A percentile compares a stretch with the other conserved stretches of the same genome.
phyloP scores from a whole-genome alignment of 805 yeast genomes.

The Hanseniaspora lindneri region DNA sequence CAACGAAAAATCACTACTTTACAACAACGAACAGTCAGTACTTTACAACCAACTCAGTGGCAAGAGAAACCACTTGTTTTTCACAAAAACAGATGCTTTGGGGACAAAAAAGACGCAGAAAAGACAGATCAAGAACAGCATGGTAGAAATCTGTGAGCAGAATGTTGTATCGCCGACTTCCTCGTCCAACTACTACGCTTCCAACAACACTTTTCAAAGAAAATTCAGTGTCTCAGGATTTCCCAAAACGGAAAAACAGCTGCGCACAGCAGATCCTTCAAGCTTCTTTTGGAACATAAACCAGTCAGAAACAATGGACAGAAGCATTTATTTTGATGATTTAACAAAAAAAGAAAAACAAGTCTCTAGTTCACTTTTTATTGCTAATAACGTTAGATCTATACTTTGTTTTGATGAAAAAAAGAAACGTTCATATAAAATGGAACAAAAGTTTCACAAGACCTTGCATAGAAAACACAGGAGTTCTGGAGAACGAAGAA shows the following conservation, averaged over 20 bases:
- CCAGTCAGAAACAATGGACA: no score
- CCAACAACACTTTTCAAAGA: background rate
- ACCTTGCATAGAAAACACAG: background rate
- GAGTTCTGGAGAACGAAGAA: background rate
- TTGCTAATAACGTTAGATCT: no score
- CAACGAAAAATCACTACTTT: no score
- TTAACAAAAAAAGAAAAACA: no score
- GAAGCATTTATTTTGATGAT: no score
- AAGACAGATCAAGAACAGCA: background rate
- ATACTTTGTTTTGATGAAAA: background rate
- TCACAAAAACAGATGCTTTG: background rate
- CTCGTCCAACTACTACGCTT: background rate
- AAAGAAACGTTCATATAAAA: background rate
- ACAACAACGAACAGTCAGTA: no score
- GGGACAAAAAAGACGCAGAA: no score
- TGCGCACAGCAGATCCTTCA: background rate
- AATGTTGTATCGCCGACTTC: background rate
- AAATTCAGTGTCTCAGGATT: background rate
- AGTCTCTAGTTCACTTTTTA: no score
- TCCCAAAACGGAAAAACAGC: no score
- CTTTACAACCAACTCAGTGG: no score
- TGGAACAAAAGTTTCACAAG: background rate
- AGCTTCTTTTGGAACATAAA: background rate
- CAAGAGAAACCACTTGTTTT: background rate
- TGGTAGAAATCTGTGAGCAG: background rate